phyloP scores from a whole-genome alignment of 202 grass and related monocot genomes.

The Panicum hallii region DNA sequence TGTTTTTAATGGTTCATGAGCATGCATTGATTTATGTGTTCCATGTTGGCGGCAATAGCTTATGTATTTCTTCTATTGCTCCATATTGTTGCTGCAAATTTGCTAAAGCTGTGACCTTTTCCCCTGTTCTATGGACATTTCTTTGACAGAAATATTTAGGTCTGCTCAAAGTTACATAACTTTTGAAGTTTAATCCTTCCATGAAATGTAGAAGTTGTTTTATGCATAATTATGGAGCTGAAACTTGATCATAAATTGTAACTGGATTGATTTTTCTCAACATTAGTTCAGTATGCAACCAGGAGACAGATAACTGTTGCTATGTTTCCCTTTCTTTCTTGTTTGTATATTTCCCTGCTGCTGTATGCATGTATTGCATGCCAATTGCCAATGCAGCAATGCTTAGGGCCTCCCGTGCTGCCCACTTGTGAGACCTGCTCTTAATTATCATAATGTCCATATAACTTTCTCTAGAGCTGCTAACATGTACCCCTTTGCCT shows the following conservation, averaged over 20 bases:
- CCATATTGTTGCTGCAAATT: background rate
- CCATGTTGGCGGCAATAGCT: background rate
- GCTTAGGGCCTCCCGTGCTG: background rate
- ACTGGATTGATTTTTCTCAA: background rate
- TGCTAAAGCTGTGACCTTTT: background rate
- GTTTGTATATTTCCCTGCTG: background rate
- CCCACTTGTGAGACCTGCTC: background rate
- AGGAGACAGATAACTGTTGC: background rate
- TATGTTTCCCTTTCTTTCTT: slow-evolving; percentile 2
- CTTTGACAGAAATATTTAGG: slow-evolving; percentile 20
- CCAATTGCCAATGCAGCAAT: background rate
- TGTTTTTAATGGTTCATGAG: background rate
- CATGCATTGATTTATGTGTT: background rate
- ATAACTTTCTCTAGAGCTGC: background rate
- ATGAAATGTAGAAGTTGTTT: slow-evolving; percentile 1
- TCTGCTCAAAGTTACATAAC: background rate
- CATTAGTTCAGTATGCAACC: background rate
- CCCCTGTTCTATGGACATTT: background rate
- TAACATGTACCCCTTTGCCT: background rate
- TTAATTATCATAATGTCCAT: background rate
- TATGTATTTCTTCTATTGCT: background rate
- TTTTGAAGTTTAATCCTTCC: background rate
- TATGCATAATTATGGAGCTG: background rate
- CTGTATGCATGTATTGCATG: background rate
- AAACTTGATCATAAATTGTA: background rate